Evolutionary conservation across 129 eudicot species (phyloP), one percentile per base, ranked within the genome.

Genomic region (Dittrichia graveolens): DNA sequence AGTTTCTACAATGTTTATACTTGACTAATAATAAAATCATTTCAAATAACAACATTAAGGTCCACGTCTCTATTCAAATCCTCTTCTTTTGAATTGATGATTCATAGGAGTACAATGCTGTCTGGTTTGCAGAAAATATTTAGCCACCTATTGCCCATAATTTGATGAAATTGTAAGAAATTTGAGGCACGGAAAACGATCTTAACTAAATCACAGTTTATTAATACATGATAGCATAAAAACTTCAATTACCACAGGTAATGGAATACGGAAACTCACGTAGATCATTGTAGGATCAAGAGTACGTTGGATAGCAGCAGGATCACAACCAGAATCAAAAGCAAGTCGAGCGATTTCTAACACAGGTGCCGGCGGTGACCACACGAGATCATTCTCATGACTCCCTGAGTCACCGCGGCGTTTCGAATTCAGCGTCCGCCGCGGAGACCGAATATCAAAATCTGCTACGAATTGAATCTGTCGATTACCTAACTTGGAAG

Each of bases 261-360:
- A 52, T 11, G 10, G 47, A 62, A 6, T 6, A 42, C 40, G 18
- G n/a, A 68, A 69, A 50, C 90, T 80, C 37, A 95, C 99, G 12
- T 80, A 52, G 39, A 94, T 84, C 5, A 85, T 47, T 18, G 89
- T 75, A 1, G 99, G 99, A 76, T 95, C 97, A 65, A 95, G 89
- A 13, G 77, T 65, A 5, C 88, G 80, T 12, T 90, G 88, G 75
- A 95, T 80, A 50, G 83, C 79, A 5, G 48, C 94, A 2, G 93
- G 84, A 64, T 95, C 94, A 12, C 85, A 90, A 16, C 96, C 96
- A 5, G 99, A 90, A 75, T 95, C 99, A 79, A 90, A 79, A 31
- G 91, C 96, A 52, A 90, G 85, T 0, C 97, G 83, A 42, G 97
- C 97, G 42, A 95, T 83, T 74, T 95, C 97, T 84, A 88, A 42